Conservation (phyloP, 2,329 filamentous ascomycete species). For the Trichoderma endophyticum region DNA sequence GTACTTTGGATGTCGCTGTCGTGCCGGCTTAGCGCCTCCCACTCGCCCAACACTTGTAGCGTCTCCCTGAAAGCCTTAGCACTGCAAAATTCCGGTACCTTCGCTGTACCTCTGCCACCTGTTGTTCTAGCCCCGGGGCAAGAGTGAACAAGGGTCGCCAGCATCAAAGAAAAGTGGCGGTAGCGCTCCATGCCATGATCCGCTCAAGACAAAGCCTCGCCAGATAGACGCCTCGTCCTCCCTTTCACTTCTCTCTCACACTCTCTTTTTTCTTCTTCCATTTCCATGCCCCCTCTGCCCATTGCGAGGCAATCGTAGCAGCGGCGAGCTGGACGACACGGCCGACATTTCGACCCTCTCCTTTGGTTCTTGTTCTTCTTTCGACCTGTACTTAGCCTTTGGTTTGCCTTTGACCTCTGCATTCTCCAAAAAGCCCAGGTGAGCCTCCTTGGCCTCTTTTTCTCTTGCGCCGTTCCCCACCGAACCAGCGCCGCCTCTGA, state of each 20-base stretch:
- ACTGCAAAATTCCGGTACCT: not conserved
- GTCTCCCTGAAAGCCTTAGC: not conserved
- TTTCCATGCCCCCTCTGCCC: conserved; percentile 36
- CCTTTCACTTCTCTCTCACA: conserved; percentile 21
- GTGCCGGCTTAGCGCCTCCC: not conserved
- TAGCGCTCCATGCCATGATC: not conserved
- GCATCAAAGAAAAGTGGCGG: not conserved
- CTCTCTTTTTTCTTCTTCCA: conserved; percentile 33
- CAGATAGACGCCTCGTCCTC: conserved; percentile 27
- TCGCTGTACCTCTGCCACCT: not conserved
- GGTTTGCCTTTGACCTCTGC: conserved; percentile 8
- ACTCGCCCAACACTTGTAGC: not conserved
- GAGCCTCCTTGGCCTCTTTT: conserved; percentile 25
- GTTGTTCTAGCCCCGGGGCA: not conserved
- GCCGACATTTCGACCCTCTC: conserved; percentile 26
- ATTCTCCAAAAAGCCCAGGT: conserved; percentile 25
- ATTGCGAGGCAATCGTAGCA: conserved; percentile 40
- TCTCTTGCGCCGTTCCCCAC: conserved; percentile 16
- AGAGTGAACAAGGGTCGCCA: not conserved
- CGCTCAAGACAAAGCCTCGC: conserved; percentile 41
- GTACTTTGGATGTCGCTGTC: not conserved
- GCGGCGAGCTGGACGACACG: conserved; percentile 37
- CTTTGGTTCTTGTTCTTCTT: conserved; percentile 24
- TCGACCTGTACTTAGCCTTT: not conserved
- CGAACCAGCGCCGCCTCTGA: conserved; percentile 11